Percentiles rank a stretch among this genome's conserved stretches.
Evolutionary conservation across 2,329 filamentous ascomycete genomes (phyloP).

Genomic region (Zarea fungicola): DNA sequence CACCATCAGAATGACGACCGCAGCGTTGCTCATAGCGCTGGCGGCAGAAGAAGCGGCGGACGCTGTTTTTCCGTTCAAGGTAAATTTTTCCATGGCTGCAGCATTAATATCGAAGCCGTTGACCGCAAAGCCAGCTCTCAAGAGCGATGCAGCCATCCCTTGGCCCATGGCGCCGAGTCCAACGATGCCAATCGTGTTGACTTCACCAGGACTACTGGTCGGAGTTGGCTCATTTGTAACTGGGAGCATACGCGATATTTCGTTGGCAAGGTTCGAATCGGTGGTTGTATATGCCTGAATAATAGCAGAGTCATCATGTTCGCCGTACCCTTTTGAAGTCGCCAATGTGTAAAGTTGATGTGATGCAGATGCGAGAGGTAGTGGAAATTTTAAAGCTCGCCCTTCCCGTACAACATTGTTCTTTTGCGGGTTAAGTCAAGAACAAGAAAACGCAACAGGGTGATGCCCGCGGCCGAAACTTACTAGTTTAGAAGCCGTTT

Average conservation of each 20-base stretch:
- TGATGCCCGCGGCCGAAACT: too few relatives aligned
- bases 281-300: slow-evolving; percentile 22
- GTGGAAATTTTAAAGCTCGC: slow-evolving; percentile 27
- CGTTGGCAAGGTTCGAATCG: slow-evolving; percentile 14
- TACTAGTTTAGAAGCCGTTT: slow-evolving; percentile 32
- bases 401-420: slow-evolving; percentile 23
- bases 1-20: slow-evolving; percentile 32
- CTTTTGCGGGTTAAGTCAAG: background rate
- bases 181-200: slow-evolving; percentile 29
- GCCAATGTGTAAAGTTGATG: slow-evolving; percentile 29
- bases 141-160: slow-evolving; percentile 31
- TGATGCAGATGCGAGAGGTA: slow-evolving; percentile 29
- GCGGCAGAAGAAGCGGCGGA: slow-evolving; percentile 21
- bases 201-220: slow-evolving; percentile 18
- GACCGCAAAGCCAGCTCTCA: slow-evolving; percentile 27
- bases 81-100: slow-evolving; percentile 26
- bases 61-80: slow-evolving; percentile 20
- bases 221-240: slow-evolving; percentile 16
- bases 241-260: slow-evolving; percentile 13
- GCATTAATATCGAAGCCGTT: slow-evolving; percentile 29
- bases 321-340: slow-evolving; percentile 23
- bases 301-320: slow-evolving; percentile 24
- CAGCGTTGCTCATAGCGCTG: slow-evolving; percentile 24
- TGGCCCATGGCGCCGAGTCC: slow-evolving; percentile 35
- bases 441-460: background rate